Evolutionary conservation across 75 land plant genomes (phyloP), one percentile per base, ranked within the genome.

Genomic region (Adiantum capillusveneris): DNA sequence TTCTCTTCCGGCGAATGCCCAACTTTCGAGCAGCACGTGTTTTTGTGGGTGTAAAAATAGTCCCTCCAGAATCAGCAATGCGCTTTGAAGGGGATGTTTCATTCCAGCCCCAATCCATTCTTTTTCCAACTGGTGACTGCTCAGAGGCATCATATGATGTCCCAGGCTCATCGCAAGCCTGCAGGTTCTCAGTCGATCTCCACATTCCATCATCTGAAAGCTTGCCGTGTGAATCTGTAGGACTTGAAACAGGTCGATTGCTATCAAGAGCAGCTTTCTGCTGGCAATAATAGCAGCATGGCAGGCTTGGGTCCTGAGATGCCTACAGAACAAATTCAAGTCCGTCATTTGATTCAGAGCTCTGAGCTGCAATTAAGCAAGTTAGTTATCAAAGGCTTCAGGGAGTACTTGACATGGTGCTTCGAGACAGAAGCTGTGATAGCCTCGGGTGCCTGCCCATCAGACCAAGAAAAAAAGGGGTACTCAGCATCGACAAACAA

Each of bases 81-180:
- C 37, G 9, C 37, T 34, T 34, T 34, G 37, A 34, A 5, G 9
- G 9, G 9, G 37, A 34, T 3, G 3, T 34, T 34, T 34, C 50
- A 46, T 17, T 21, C 50, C 18, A 46, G 14, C 2, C 50, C 5
- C 12, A 46, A 46, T 21, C 14, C 3, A 6, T 46, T 46, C 37
- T 34, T 34, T 46, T 46, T n/a, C n/a, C n/a, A 17, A 14, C 5
- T 6, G 18, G 22, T 17, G 18, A 18, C 6, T 6, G 50, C 18
- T 46, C 22, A n/a, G 6, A 46, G 17, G 18, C 50, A 46, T 46
- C 50, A 46, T 46, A 18, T 46, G 50, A 46, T 46, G 50, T 46
- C 50, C 50, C 50, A 2, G 17, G 18, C 6, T 21, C 50, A 46
- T 46, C 50, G 14, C 18, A 46, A 46, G 2, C 17, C 14, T 46